Conservation (phyloP, 805 yeast species). For the Myxozyma neglecta region DNA sequence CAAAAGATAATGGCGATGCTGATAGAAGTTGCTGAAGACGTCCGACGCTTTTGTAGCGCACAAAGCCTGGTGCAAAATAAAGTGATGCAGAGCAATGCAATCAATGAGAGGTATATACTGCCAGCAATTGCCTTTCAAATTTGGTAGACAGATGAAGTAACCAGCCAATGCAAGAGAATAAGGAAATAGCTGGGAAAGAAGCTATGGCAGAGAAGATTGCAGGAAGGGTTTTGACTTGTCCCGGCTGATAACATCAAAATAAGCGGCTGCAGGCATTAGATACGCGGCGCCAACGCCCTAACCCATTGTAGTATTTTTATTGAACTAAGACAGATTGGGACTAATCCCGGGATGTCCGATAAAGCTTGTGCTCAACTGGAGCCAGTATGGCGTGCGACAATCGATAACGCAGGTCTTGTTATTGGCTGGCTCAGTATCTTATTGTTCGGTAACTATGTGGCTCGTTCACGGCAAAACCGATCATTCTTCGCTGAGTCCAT, state of each 20-base stretch:
- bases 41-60: too few species aligned
- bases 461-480: too few species aligned
- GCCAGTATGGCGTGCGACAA: conserved; percentile 1
- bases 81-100: too few species aligned
- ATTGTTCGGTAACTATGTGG: background rate
- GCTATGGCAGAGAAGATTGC: background rate
- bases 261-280: background rate
- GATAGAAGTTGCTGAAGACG: too few species aligned
- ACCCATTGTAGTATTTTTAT: background rate
- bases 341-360: conserved; percentile 12
- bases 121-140: too few species aligned
- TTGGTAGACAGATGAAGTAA: too few species aligned
- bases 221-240: background rate
- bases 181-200: background rate
- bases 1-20: too few species aligned
- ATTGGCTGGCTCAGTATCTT: background rate
- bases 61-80: too few species aligned
- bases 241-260: conserved; percentile 11
- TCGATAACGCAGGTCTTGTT: conserved; percentile 10
- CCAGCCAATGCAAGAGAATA: background rate
- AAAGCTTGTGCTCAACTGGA: background rate
- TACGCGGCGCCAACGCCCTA: background rate
- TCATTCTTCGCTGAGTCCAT: background rate
- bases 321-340: background rate
- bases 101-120: too few species aligned